Evolutionary conservation across 2,329 filamentous ascomycete genomes (phyloP).

Genomic region (Trichoderma asperellum): DNA sequence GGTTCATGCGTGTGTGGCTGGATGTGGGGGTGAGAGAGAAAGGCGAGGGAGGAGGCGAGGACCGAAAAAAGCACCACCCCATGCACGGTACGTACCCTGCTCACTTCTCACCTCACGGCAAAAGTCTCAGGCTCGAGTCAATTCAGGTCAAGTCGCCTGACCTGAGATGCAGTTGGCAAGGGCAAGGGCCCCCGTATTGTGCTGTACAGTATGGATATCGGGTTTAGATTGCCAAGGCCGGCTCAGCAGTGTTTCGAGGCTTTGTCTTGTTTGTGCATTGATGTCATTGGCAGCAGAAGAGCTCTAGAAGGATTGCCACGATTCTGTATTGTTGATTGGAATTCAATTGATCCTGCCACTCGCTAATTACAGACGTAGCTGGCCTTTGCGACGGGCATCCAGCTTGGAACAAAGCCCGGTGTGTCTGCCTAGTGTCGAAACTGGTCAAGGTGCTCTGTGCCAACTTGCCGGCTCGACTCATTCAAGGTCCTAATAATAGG

Average conservation of each 20-base stretch:
- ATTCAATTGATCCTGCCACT: not conserved
- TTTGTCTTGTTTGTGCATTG: not conserved
- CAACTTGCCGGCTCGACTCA: conserved; percentile 1
- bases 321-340: not conserved
- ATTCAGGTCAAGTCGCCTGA: conserved; percentile 23
- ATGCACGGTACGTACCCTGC: conserved; percentile 22
- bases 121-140: not conserved
- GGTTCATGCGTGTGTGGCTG: conserved; percentile 17
- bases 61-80: not conserved
- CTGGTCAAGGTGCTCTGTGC: not conserved
- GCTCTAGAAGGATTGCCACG: conserved; percentile 13
- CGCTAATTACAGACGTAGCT: not conserved
- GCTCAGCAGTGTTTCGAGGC: not conserved
- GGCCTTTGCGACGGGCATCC: not conserved
- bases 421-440: not conserved
- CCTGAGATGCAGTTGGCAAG: conserved; percentile 10
- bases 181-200: conserved; percentile 12
- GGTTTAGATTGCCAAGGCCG: conserved; percentile 15
- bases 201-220: too few species aligned
- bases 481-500: not conserved
- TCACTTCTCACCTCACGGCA: not conserved
- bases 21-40: conserved; percentile 11
- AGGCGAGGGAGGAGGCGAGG: conserved; percentile 12
- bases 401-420: not conserved
- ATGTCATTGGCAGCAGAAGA: not conserved